These are phyloP conservation scores for Neofusicoccum laricinum DNA, from an alignment of 2,329 filamentous ascomycete genomes.

Conservation along the genomic window DNA sequence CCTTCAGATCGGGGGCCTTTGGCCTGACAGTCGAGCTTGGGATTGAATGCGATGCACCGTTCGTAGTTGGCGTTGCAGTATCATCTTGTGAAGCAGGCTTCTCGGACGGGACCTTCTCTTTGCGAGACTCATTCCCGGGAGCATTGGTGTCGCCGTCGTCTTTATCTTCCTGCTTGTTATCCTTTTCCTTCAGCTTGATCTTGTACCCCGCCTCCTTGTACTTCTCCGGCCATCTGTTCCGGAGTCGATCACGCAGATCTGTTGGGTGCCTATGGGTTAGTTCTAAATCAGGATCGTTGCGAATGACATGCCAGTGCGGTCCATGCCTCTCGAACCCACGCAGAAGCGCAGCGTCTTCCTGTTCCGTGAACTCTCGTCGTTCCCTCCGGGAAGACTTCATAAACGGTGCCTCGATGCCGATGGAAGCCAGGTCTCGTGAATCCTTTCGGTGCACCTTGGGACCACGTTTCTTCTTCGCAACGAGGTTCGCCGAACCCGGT, in stretches of 20 bases:
- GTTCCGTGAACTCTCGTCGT: conserved; percentile 54
- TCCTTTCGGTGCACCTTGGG: conserved; percentile 24
- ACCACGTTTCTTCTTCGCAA: conserved; percentile 10
- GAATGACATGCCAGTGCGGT: conserved; percentile 59
- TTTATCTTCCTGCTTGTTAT: conserved; percentile 19
- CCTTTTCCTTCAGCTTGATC: conserved; percentile 31
- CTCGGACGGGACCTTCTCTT: not conserved
- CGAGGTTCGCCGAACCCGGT: not conserved
- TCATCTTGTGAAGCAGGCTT: not conserved
- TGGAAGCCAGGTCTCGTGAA: conserved; percentile 33
- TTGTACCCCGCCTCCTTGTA: conserved; percentile 51
- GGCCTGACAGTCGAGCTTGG: not conserved
- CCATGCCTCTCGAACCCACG: conserved; percentile 59
- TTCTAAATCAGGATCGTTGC: conserved; percentile 52
- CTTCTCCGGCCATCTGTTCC: conserved; percentile 57
- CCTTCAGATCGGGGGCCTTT: conserved; percentile 18
- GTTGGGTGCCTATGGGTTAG: conserved; percentile 48
- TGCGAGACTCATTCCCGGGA: not conserved
- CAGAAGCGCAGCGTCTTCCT: conserved; percentile 58
- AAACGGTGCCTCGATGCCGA: conserved; percentile 52
- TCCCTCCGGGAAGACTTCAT: conserved; percentile 50
- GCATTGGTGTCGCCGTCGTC: conserved; percentile 3
- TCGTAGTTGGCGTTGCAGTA: not conserved
- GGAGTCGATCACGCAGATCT: conserved; percentile 61
- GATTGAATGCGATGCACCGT: not conserved